Percentiles rank a stretch among this genome's conserved stretches.
Evolutionary conservation across 2,329 filamentous ascomycete species (phyloP).

Genomic region (Endothia cerciana): DNA sequence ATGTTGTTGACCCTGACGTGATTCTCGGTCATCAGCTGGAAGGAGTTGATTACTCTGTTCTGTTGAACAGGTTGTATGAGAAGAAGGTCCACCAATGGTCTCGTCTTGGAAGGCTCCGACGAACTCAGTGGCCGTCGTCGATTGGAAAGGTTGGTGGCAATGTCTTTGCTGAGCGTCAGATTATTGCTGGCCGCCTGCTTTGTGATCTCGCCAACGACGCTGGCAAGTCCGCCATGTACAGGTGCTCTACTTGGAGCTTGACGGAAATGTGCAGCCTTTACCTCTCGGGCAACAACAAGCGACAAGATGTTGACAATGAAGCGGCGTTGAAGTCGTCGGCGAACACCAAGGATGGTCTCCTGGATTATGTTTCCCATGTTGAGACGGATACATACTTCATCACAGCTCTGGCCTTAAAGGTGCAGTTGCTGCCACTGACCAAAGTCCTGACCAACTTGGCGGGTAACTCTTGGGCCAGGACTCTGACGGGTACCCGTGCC

Average conservation of each 20-base stretch:
- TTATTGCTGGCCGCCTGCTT: conserved; percentile 85
- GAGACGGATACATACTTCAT: conserved; percentile 97
- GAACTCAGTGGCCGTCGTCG: conserved; percentile 82
- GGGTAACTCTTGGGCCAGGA: conserved; percentile 97
- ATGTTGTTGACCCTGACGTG: conserved; percentile 88
- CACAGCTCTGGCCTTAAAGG: conserved; percentile 82
- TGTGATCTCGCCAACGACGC: conserved; percentile 96
- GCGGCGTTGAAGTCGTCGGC: conserved; percentile 86
- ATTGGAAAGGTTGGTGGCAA: conserved; percentile 85
- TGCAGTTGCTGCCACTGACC: conserved; percentile 90
- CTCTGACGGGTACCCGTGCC: conserved; percentile 90
- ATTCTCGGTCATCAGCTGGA: conserved; percentile 95
- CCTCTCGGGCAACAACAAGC: conserved; percentile 70
- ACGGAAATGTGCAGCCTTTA: conserved; percentile 97
- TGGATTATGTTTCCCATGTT: conserved; percentile 93
- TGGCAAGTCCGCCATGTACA: conserved; percentile 94
- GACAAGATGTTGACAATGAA: conserved; percentile 88
- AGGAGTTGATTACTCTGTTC: conserved; percentile 91
- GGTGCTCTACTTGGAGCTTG: conserved; percentile 97
- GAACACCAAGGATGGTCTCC: conserved; percentile 77
- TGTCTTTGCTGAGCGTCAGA: conserved; percentile 89
- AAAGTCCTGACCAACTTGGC: conserved; percentile 96
- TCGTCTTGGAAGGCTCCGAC: conserved; percentile 82
- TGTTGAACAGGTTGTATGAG: conserved; percentile 84
- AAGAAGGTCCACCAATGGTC: conserved; percentile 96